These are phyloP conservation scores for Lagenidium sp. DNA, from an alignment of 352 stramenopile species.

Conservation along the genomic window DNA sequence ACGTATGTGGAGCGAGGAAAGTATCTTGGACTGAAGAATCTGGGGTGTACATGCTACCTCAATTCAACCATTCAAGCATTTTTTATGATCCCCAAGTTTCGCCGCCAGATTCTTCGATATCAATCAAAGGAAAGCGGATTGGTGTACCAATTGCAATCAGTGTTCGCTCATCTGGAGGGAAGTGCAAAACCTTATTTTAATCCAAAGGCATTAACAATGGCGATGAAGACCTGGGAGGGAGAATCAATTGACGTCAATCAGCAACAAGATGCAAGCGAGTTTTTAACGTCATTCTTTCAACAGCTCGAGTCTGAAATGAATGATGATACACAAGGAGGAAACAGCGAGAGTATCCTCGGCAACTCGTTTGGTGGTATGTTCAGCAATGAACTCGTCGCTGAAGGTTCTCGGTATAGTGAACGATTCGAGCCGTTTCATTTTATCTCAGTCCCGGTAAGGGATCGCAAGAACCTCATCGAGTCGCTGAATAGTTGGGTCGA, in stretches of 20 bases:
- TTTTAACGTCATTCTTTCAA: constrained; percentile 91
- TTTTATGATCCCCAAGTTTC: constrained; percentile 92
- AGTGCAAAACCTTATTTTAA: constrained; percentile 85
- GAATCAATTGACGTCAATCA: constrained; percentile 84
- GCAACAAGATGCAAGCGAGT: constrained; percentile 92
- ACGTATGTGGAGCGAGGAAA: constrained; percentile 46
- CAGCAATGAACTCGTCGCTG: constrained; percentile 88
- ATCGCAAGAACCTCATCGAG: constrained; percentile 80
- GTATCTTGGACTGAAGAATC: constrained; percentile 91
- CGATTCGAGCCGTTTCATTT: constrained; percentile 88
- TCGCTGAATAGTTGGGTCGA: constrained; percentile 83
- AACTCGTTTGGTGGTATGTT: constrained; percentile 87
- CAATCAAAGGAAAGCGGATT: constrained; percentile 23
- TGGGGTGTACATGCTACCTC: constrained; percentile 94
- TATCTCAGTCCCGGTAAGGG: constrained; percentile 84
- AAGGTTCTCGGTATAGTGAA: constrained; percentile 82
- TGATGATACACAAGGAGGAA: constrained; percentile 11
- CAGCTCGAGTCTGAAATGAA: constrained; percentile 90
- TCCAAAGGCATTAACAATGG: constrained; percentile 58
- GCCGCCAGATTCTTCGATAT: constrained; percentile 71
- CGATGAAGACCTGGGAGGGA: constrained; percentile 86
- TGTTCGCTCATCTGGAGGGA: constrained; percentile 86
- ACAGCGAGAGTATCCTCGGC: constrained; percentile 76
- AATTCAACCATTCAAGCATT: constrained; percentile 94
- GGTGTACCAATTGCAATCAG: constrained; percentile 83